Evolutionary conservation across 345 rosid species (phyloP), one percentile per base, ranked within the genome.

Genomic region (Linum usitatissimum): DNA sequence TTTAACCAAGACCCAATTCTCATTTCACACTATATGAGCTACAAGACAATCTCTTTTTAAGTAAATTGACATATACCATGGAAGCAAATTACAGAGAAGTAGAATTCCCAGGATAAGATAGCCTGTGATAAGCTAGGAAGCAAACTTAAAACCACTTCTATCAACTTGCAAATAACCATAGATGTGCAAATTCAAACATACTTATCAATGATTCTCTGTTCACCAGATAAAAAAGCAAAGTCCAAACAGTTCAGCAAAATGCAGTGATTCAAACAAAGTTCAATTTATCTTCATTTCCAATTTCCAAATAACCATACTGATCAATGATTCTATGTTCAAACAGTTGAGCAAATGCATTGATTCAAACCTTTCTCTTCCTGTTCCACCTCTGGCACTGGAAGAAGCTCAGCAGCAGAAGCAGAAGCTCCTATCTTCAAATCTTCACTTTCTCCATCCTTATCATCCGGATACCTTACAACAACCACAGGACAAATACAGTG

Each of bases 401-500:
- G 51, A 15, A 45, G 51, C 51, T 45, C 51, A 40, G 13, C 28
- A 23, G 28, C 28, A 23, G 28, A 23, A 23, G 28, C 28, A 40
- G 48, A 2, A 40, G 17, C 15, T 53, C 60, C 31, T 57, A 20
- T 57, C 34, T 30, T 14, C 30, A 9, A 40, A 63, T 28, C 68
- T n/a, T 45, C 60, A 9, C 5, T 30, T 3, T 14, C 31, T 5
- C 31, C 31, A 7, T 30, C 60, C 17, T 23, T 21, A 14, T 30
- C 60, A 21, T 23, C 60, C 34, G 30, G 17, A 19, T 21, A 19
- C 30, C 60, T 31, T 9, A 57, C 60, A 20, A 57, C 60, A 7
- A 57, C 34, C 31, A 57, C 60, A 2, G 60, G 60, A 23, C 60
- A 57, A 9, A 57, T 23, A 28, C 60, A 57, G 31, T 57, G 60